These are phyloP conservation scores for Dittrichia graveolens DNA, from an alignment of 129 eudicot species.

Conservation along the genomic window DNA sequence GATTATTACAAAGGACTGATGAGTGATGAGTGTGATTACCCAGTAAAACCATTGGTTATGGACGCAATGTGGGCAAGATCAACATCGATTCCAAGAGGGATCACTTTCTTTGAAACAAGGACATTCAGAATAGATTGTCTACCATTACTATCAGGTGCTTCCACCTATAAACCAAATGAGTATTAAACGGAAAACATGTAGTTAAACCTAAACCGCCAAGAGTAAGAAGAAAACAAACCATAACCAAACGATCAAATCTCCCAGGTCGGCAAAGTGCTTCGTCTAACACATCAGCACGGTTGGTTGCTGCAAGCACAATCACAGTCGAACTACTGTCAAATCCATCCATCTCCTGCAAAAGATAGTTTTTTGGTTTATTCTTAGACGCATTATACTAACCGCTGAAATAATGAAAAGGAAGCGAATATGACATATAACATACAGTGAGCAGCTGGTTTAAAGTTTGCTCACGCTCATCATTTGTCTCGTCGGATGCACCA, in stretches of 20 bases:
- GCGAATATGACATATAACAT: conserved; percentile 8
- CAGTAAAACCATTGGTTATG: conserved; percentile 95
- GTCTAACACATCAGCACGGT: conserved; percentile 81
- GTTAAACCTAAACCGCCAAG: conserved; percentile 13
- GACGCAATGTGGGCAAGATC: conserved; percentile 63
- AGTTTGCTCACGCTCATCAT: conserved; percentile 84
- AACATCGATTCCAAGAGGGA: conserved; percentile 73
- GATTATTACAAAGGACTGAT: not conserved
- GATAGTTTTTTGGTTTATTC: no score
- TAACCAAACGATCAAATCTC: conserved; percentile 89
- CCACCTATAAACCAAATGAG: conserved; percentile 52
- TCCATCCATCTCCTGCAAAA: conserved; percentile 95
- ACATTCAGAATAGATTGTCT: conserved; percentile 77
- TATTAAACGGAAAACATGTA: not conserved
- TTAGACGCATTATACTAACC: no score
- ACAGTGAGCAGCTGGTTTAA: conserved; percentile 86
- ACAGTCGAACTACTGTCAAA: conserved; percentile 90
- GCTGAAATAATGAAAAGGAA: not conserved
- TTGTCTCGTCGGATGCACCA: not conserved
- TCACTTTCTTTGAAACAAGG: conserved; percentile 76
- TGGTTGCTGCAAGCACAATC: conserved; percentile 92
- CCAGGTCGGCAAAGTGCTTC: conserved; percentile 94
- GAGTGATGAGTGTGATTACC: conserved; percentile 42
- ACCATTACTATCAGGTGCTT: conserved; percentile 82
- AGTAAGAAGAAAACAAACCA: conserved; percentile 46